Base-by-base conservation (phyloP, 805 yeast species). In the Saturnispora diversa region DNA sequence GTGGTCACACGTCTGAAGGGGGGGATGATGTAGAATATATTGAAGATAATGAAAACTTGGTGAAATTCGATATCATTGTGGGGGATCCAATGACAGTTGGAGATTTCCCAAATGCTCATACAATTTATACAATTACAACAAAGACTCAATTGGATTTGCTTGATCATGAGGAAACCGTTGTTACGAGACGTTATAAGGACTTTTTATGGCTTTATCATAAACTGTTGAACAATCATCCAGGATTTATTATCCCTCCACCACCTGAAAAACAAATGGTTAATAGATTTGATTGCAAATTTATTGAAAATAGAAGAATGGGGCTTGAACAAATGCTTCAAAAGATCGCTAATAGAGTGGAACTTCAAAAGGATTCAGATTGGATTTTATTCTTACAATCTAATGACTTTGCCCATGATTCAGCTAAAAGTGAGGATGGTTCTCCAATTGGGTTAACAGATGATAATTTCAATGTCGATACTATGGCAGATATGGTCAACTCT, bases 191-290 rank as follows among this genome's bases (percentile, higher is more conserved):
- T 49, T 92, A 90, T 60, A 75, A 80, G 39, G 98, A 92, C 59
- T 90, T 92, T 61, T 66, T 95, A 45, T 90, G 97, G 97, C 68
- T 92, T 10, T 90, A 87, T 59, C 85, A 84, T 49, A 95, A 88
- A 51, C 65, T 92, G 20, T 84, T 83, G 53, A 74, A 75, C 52
- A 84, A 81, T 50, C 87, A 92, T 55, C 94, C 95, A 26, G 98
- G 98, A 1, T 69, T 72, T 44, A 79, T 92, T 27, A 78, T 92
- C 19, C 97, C 98, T 1, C 95, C 97, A 1, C 97, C 97, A 4
- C 88, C 97, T 0, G 94, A 84, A 44, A 94, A 92, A 59, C 95
- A 94, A 47, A 82, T 83, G 6, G 80, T 88, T 41, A 97, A 97
- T 4, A 72, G 96, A 46, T 87, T 92, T 61, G 86, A 86, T 51